Evolutionary conservation across 495 filamentous ascomycete species (phyloP).

Genomic region (Sabuloglossum arenarium): DNA sequence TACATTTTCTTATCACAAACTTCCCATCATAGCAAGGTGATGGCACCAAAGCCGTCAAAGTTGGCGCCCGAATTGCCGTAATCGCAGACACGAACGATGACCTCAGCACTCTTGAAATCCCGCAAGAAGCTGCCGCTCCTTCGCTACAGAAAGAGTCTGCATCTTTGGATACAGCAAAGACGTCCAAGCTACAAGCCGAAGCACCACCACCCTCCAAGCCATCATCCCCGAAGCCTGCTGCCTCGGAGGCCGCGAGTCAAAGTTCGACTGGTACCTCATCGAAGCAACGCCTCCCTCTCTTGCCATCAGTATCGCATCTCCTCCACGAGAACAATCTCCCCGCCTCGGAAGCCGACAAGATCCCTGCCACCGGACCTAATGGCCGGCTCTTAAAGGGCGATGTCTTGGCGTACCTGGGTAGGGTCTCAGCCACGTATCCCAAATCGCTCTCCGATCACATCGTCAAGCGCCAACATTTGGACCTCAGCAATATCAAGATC

Average conservation of each 20-base stretch:
- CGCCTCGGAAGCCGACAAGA: constrained; percentile 49
- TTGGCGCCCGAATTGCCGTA: constrained; percentile 56
- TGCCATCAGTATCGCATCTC: constrained; percentile 67
- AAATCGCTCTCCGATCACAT: constrained; percentile 46
- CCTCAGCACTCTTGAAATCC: constrained; percentile 42
- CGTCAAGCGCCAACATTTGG: constrained; percentile 57
- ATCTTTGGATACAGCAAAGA: constrained; percentile 9
- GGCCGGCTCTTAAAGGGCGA: constrained; percentile 89
- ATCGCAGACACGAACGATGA: constrained; percentile 59
- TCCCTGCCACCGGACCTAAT: constrained; percentile 70
- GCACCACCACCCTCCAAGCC: constrained; percentile 12
- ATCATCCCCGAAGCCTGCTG: constrained; percentile 18
- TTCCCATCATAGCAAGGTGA: constrained; percentile 26
- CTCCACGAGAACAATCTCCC: constrained; percentile 57
- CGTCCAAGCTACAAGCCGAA: constrained; percentile 15
- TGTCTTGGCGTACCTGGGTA: constrained; percentile 74
- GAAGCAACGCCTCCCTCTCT: constrained; percentile 58
- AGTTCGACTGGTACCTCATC: constrained; percentile 25
- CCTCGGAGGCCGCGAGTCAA: neutral
- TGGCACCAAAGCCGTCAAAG: constrained; percentile 46
- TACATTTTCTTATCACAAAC: neutral
- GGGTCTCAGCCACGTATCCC: constrained; percentile 46
- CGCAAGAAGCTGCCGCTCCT: constrained; percentile 29
- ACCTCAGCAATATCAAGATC: constrained; percentile 87
- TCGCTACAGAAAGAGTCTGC: constrained; percentile 16